Evolutionary conservation across 345 rosid species (phyloP).

Genomic region (Kernera saxatilis): DNA sequence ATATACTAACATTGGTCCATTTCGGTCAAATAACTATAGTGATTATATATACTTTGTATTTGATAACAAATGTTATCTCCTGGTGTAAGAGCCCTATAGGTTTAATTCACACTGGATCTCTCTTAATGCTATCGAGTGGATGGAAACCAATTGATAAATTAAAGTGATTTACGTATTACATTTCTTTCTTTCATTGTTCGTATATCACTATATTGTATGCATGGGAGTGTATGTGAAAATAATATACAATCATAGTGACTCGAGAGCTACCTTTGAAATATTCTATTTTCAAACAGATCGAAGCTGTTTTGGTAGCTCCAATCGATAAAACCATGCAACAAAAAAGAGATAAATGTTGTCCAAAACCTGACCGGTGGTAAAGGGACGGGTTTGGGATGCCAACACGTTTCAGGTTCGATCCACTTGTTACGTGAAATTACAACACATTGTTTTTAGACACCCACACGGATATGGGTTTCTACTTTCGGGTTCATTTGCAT

Average conservation of each 20-base stretch:
- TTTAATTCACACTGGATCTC: not conserved
- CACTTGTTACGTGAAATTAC: too few species aligned
- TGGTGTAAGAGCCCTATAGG: not conserved
- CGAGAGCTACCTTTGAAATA: not conserved
- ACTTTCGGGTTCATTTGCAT: too few species aligned
- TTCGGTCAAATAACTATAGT: too few species aligned
- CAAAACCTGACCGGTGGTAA: too few species aligned
- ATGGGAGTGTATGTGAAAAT: not conserved
- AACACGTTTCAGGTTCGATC: too few species aligned
- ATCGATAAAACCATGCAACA: constrained; percentile 2
- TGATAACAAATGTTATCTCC: not conserved
- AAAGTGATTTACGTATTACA: not conserved
- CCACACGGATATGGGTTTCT: too few species aligned
- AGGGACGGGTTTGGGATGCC: too few species aligned
- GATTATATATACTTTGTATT: not conserved
- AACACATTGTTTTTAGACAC: too few species aligned
- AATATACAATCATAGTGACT: not conserved
- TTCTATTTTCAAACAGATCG: constrained; percentile 9
- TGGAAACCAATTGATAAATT: not conserved
- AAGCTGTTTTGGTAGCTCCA: not conserved
- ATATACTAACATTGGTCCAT: too few species aligned
- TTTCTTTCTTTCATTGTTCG: not conserved
- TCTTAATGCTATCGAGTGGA: not conserved
- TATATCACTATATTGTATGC: not conserved
- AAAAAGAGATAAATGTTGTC: too few species aligned